Evolutionary conservation across 306 rosid species (phyloP).

Genomic region (Begonia fuchsioides): DNA sequence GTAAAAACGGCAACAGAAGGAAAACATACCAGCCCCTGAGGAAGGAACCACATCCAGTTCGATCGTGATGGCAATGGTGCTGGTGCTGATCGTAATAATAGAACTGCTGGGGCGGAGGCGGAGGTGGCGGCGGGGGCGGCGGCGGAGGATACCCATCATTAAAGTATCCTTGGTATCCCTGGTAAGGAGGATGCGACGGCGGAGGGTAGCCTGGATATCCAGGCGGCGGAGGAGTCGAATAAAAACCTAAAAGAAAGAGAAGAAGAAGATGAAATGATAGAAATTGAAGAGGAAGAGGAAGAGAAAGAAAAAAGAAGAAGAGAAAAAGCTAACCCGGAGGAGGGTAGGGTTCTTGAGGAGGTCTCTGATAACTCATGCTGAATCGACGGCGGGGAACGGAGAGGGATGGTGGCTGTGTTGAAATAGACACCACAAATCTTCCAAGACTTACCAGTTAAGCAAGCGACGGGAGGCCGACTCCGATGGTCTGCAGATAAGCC

Average conservation of each 20-base stretch:
- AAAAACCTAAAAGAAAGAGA: not conserved
- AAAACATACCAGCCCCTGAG: conserved; percentile 53
- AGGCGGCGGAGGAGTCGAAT: conserved; percentile 19
- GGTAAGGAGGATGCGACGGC: conserved; percentile 1
- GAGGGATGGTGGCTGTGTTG: too few relatives aligned
- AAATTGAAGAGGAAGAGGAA: not conserved
- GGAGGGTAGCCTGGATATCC: not conserved
- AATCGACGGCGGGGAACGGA: too few relatives aligned
- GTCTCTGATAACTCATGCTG: not conserved
- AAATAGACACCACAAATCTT: too few relatives aligned
- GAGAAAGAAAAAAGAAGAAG: not conserved
- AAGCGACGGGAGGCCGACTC: too few relatives aligned
- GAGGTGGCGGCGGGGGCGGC: too few relatives aligned
- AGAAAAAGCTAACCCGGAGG: not conserved
- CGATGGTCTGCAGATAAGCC: too few relatives aligned
- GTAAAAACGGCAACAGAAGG: not conserved
- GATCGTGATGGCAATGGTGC: conserved; percentile 6
- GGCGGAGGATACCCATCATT: conserved; percentile 43
- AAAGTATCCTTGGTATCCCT: conserved; percentile 68
- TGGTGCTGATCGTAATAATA: not conserved
- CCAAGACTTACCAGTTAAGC: too few relatives aligned
- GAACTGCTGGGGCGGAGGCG: conserved; percentile 15
- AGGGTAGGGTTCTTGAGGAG: not conserved
- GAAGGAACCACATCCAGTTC: conserved; percentile 28
- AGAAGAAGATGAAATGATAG: not conserved